Evolutionary conservation across 148 eudicot genomes (phyloP), one percentile per base, ranked within the genome.

Genomic region (Selenicereus undatus): DNA sequence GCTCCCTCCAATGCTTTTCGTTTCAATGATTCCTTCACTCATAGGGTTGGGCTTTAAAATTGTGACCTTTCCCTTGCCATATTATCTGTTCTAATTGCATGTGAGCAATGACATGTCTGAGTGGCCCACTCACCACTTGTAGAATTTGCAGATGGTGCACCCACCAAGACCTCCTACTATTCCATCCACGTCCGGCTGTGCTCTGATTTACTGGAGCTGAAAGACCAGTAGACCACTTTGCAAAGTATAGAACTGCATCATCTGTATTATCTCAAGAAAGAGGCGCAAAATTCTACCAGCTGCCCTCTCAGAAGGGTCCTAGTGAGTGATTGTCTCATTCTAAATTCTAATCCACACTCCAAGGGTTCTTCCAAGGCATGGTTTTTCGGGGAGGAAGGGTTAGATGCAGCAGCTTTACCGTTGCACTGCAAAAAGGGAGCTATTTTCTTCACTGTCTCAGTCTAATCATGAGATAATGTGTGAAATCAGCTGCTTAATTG

Each of bases 41-140:
- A 12, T 36, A 71, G 8, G 50, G 39, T 36, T 10, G 52, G 52
- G 50, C 11, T 71, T 35, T 36, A 1, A 17, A 71, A 39, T 42
- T 22, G 3, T 22, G 0, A 22, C 29, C 8, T 73, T 73, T 22
- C 51, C 30, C 18, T 45, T 73, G 27, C 54, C 54, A 11, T 43
- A 43, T 20, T 43, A 11, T 73, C 50, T 36, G 13, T 35, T 39
- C 17, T 21, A 39, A 42, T 45, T 22, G 76, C 54, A 10, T 73
- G 74, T 45, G 18, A 75, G 39, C 62, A 51, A 27, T 51, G 36
- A 51, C 24, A n/a, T 50, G 13, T 75, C 42, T 32, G 17, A 48
- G 27, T 75, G 77, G 77, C 39, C 77, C 76, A 48, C 30, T 51
- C 24, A 26, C 64, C 64, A 75, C 77, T 75, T 75, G 54, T 26